phyloP scores from a whole-genome alignment of 805 yeast species.

The Saccharomycopsis babjevae region DNA sequence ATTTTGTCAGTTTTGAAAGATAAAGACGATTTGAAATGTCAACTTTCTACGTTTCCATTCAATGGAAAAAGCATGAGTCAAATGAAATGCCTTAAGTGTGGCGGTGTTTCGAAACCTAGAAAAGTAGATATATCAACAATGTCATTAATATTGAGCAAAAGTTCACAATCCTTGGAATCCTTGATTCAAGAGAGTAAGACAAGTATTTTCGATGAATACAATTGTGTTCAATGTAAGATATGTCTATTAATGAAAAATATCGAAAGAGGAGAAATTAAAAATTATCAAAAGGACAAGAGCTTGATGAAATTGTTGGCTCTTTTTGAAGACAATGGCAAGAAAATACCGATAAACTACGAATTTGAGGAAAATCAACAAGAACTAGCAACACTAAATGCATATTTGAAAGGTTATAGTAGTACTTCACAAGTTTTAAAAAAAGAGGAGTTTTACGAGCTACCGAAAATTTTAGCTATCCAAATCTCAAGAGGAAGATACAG shows the following conservation, averaged over 20 bases:
- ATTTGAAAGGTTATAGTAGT: neutral
- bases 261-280: neutral
- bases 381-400: neutral
- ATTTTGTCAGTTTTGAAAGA: conserved; percentile 20
- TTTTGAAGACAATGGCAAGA: neutral
- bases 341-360: neutral
- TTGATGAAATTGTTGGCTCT: neutral
- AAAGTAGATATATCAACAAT: neutral
- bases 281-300: neutral
- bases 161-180: neutral
- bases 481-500: neutral
- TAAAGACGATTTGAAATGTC: neutral
- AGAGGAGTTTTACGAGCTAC: neutral
- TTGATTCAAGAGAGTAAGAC: neutral
- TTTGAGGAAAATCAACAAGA: neutral
- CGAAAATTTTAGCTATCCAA: neutral
- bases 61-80: neutral
- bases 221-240: neutral
- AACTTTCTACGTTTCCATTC: neutral
- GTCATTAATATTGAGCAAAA: neutral
- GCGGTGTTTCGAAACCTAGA: neutral
- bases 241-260: neutral
- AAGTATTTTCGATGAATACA: neutral
- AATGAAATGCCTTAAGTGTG: neutral
- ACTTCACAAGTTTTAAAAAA: neutral